These are phyloP conservation scores for Vaccinium vitisidaea DNA, from an alignment of 148 eudicot genomes.

Conservation along the genomic window DNA sequence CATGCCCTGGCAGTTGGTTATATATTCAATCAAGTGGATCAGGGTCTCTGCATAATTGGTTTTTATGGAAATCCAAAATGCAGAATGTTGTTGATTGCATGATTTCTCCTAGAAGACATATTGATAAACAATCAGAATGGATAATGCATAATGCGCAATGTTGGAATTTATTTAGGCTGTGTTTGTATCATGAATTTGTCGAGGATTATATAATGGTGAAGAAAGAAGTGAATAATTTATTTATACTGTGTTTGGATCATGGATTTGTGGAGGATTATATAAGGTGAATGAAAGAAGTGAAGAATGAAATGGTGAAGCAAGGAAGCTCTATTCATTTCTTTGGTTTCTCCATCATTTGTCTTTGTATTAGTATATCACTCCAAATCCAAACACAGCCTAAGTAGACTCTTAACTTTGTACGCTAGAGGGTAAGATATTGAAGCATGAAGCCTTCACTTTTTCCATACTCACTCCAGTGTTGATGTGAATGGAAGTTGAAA, in stretches of 20 bases:
- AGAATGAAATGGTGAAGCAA: background rate
- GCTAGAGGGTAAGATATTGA: background rate
- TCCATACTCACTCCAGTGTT: background rate
- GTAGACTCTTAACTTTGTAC: background rate
- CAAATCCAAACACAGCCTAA: background rate
- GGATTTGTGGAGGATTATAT: background rate
- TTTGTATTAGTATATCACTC: background rate
- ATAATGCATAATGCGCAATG: background rate
- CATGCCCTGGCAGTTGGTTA: background rate
- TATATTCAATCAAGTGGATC: background rate
- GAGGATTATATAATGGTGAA: background rate
- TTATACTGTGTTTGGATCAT: background rate
- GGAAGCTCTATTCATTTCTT: background rate
- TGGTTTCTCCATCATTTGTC: background rate
- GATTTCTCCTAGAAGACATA: background rate
- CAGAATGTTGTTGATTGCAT: background rate
- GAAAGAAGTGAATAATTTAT: background rate
- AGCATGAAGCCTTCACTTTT: constrained; percentile 10
- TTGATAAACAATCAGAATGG: background rate
- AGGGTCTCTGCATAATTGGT: background rate
- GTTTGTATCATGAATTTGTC: background rate
- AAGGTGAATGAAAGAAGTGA: background rate
- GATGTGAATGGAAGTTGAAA: background rate
- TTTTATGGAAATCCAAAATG: background rate
- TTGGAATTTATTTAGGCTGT: background rate